Evolutionary conservation across 2,329 filamentous ascomycete genomes (phyloP), one percentile per base, ranked within the genome.

Genomic region (Aureobasidium sp.): DNA sequence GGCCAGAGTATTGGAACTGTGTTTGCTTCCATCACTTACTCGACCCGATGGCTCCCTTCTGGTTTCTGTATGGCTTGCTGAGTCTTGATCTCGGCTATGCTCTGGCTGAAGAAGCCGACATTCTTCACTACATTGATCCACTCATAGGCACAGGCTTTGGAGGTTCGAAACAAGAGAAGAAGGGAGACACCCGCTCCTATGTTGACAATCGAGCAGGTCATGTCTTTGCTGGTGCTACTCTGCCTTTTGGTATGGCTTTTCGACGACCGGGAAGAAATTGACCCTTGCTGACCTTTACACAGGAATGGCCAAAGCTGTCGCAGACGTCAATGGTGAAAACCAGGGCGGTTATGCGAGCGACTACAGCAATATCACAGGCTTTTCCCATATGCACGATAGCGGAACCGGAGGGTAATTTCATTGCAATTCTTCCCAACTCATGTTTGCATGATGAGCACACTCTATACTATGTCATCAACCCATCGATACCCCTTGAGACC

Each of bases 301-400:
- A 69, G 69, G 70, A 13, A 77, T 80, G 75, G 77, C 76, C 3
- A 79, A 80, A 72, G 76, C 77, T 26, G 77, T 76, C 6, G 76
- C 77, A 3, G 77, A 80, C 62, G 75, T 78, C 8, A 73, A 78
- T 62, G 76, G 74, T 62, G 82, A 77, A 66, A 82, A 84, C 51
- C 81, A 84, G 63, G 82, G 80, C 44, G 83, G 82, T 0, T 85
- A 84, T 68, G 79, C 81, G 7, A 78, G 76, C 5, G 76, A 78
- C 50, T 70, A 70, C 9, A 73, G 71, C 55, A 75, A 74, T 44
- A 72, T 79, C 27, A 78, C 75, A 10, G 77, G 76, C 9, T 78
- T 79, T 64, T 74, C 71, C 29, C 71, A 70, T 24, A 79, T 81
- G 76, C 81, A 83, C 67, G 81, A 82, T 66, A 77, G 74, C 47